Percentiles rank a stretch among this genome's conserved stretches.
Evolutionary conservation across 169 alveolate genomes (phyloP).

Genomic region (Neospora caninum): DNA sequence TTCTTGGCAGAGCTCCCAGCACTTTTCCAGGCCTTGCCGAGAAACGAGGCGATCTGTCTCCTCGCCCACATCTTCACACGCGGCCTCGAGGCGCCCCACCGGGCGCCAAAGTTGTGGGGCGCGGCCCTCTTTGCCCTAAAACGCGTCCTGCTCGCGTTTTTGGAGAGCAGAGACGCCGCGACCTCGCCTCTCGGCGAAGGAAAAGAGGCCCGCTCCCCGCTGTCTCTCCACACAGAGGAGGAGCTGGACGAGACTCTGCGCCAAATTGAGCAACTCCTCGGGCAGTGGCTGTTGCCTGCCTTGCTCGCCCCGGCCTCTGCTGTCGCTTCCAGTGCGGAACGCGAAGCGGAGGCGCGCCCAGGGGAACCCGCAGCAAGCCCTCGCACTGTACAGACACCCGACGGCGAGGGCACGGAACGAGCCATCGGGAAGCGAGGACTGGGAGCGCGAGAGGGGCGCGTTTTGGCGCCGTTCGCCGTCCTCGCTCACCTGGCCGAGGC

Average conservation of each 20-base stretch:
- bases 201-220: neutral
- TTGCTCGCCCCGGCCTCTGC: neutral
- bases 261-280: neutral
- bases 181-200: neutral
- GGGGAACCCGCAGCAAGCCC: neutral
- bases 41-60: neutral
- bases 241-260: neutral
- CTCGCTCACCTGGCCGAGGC: slow-evolving; percentile 36
- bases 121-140: slow-evolving; percentile 25
- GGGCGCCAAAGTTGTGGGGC: slow-evolving; percentile 4
- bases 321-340: no score
- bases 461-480: neutral
- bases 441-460: neutral
- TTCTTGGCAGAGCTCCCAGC: neutral
- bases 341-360: neutral
- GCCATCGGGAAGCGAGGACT: neutral
- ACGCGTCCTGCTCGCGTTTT: neutral
- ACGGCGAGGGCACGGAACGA: neutral
- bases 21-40: neutral
- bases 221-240: neutral
- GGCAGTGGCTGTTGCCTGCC: neutral
- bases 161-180: neutral
- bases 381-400: neutral
- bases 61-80: neutral
- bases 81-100: neutral